A percentile compares a stretch with the other conserved stretches of the same genome.
Conservation (phyloP, 2,329 filamentous ascomycete species). For the Hortaea werneckii region DNA sequence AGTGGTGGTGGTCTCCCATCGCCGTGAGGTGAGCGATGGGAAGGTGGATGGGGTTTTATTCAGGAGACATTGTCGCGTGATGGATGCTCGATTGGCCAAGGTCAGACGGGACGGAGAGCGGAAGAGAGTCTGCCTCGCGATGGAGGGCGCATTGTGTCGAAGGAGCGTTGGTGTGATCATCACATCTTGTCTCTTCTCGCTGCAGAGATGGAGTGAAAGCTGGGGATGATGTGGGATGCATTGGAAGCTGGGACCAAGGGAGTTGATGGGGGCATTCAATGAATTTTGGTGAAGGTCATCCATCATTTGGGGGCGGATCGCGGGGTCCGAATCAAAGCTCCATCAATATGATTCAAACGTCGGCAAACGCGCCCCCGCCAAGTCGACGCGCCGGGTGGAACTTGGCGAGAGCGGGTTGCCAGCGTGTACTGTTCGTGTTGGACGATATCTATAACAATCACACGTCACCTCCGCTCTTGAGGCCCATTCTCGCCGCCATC, state of each 20-base stretch:
- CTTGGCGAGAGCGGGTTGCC: not conserved
- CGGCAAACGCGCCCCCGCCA: not conserved
- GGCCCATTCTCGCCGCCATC: not conserved
- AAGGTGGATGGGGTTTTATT: too few species aligned
- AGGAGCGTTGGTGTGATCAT: conserved; percentile 11
- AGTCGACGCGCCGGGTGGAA: not conserved
- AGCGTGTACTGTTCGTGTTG: not conserved
- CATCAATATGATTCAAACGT: not conserved
- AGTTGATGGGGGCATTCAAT: not conserved
- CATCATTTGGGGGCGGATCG: too few species aligned
- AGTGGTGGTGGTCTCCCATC: conserved; percentile 2
- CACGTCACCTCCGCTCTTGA: not conserved
- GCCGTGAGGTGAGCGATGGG: not conserved
- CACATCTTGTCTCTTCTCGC: conserved; percentile 9
- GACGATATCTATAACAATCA: not conserved
- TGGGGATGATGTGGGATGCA: not conserved
- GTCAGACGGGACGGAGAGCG: not conserved
- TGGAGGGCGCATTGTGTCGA: conserved; percentile 1
- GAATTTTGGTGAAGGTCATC: not conserved
- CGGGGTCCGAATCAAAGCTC: not conserved
- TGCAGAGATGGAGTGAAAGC: not conserved
- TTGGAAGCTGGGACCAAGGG: not conserved
- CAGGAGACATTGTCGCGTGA: not conserved
- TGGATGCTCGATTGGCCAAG: not conserved
- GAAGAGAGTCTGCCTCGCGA: not conserved